A percentile compares a stretch with the other conserved stretches of the same genome.
Conservation (phyloP, 352 stramenopile species). For the Elongisporangium undulatum region DNA sequence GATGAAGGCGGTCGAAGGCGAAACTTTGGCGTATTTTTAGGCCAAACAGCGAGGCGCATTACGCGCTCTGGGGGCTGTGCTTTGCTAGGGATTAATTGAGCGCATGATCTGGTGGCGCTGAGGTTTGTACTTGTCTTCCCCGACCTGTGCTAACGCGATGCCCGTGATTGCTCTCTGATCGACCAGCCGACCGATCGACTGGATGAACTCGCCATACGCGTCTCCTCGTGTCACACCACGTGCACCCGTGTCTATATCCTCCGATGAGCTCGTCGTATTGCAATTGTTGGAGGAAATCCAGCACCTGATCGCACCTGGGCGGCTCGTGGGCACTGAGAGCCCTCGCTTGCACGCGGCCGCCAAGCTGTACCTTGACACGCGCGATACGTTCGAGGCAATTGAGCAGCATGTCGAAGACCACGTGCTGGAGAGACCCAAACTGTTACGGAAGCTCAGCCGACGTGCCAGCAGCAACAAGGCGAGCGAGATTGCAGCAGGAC, state of each 20-base stretch:
- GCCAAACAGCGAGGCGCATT: neutral
- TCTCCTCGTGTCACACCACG: neutral
- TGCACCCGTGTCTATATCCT: neutral
- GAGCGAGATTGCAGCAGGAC: neutral
- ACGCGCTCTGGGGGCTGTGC: neutral
- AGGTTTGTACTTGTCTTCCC: neutral
- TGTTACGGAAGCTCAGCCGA: slow-evolving; percentile 54
- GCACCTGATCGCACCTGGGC: slow-evolving; percentile 19
- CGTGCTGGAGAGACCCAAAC: slow-evolving; percentile 31
- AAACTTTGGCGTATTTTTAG: neutral
- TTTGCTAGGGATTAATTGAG: neutral
- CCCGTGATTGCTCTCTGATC: neutral
- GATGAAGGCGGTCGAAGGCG: neutral
- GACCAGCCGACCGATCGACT: neutral
- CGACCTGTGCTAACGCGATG: neutral
- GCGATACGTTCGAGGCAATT: slow-evolving; percentile 66
- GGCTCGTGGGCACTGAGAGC: slow-evolving; percentile 24
- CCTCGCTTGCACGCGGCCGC: slow-evolving; percentile 48
- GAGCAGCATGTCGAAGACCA: slow-evolving; percentile 50
- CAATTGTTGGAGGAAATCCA: slow-evolving; percentile 74
- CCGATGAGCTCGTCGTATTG: slow-evolving; percentile 59
- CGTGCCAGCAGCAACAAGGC: slow-evolving; percentile 15
- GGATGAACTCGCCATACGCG: neutral
- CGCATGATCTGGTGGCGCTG: neutral
- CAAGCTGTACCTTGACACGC: slow-evolving; percentile 73